These are phyloP conservation scores for Drechslera avenae DNA, from an alignment of 2,329 filamentous ascomycete genomes.

Conservation along the genomic window DNA sequence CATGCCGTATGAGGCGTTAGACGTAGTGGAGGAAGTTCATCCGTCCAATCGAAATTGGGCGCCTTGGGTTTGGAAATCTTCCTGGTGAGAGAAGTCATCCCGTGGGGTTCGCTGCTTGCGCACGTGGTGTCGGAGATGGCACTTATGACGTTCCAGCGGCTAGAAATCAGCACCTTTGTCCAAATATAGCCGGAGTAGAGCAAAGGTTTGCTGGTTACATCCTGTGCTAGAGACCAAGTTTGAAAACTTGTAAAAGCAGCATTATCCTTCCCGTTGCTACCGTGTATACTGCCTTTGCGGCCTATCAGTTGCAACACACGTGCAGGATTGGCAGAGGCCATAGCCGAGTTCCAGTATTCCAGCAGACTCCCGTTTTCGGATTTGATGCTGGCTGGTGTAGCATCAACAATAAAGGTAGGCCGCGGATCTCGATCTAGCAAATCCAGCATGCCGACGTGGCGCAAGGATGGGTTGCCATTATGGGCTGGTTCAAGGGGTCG, in stretches of 20 bases:
- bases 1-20: conserved; percentile 17
- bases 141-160: conserved; percentile 32
- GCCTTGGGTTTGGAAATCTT: conserved; percentile 7
- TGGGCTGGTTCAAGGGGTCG: conserved; percentile 3
- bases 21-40: conserved; percentile 17
- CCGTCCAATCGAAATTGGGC: conserved; percentile 24
- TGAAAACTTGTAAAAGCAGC: conserved; percentile 17
- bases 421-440: conserved; percentile 28
- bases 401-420: conserved; percentile 26
- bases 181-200: conserved; percentile 15
- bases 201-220: conserved; percentile 2
- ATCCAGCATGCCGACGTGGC: conserved; percentile 24
- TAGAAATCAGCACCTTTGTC: conserved; percentile 21
- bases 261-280: background rate
- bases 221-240: conserved; percentile 19
- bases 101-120: background rate
- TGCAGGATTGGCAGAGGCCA: conserved; percentile 16
- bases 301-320: conserved; percentile 15
- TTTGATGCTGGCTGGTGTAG: background rate
- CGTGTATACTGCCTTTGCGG: background rate
- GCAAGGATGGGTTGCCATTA: conserved; percentile 12
- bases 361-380: background rate
- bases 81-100: background rate
- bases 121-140: conserved; percentile 1
- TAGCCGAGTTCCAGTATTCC: conserved; percentile 31